These are phyloP conservation scores for Aureobasidium sp. DNA, from an alignment of 2,329 filamentous ascomycete species.

Conservation along the genomic window DNA sequence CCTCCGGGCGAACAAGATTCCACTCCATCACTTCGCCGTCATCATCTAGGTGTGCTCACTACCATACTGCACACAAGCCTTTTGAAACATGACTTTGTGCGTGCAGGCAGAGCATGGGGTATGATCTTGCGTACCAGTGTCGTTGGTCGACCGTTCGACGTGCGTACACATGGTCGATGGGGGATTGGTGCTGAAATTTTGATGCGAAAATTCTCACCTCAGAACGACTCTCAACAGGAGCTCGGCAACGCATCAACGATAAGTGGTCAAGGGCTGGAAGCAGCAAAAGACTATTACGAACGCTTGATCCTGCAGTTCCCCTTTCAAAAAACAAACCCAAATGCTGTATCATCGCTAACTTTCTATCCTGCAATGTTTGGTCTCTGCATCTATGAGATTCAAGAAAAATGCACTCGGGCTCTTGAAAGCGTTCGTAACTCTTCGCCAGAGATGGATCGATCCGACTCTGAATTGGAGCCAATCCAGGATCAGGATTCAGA, in stretches of 20 bases:
- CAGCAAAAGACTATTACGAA: constrained; percentile 64
- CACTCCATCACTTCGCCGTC: constrained; percentile 33
- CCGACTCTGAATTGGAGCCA: constrained; percentile 18
- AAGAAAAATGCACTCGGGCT: constrained; percentile 48
- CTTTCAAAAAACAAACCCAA: constrained; percentile 53
- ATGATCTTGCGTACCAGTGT: constrained; percentile 59
- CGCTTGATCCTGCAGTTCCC: constrained; percentile 69
- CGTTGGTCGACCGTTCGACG: constrained; percentile 52
- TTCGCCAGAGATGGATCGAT: constrained; percentile 9
- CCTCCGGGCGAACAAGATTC: constrained; percentile 17
- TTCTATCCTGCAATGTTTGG: constrained; percentile 78
- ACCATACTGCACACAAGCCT: constrained; percentile 66
- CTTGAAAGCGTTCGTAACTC: constrained; percentile 29
- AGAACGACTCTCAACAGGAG: not conserved
- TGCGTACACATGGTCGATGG: constrained; percentile 66
- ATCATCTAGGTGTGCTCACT: constrained; percentile 59
- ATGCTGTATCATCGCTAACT: constrained; percentile 56
- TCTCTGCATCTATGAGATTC: constrained; percentile 69
- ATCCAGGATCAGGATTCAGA: constrained; percentile 16
- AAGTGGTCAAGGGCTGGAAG: constrained; percentile 42
- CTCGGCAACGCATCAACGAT: constrained; percentile 16
- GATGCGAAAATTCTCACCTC: constrained; percentile 43
- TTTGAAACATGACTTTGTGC: constrained; percentile 58
- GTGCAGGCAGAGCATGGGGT: constrained; percentile 67
- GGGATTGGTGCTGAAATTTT: constrained; percentile 77